Conservation (phyloP, 441 rosid species). For the Biscutella laevigata region DNA sequence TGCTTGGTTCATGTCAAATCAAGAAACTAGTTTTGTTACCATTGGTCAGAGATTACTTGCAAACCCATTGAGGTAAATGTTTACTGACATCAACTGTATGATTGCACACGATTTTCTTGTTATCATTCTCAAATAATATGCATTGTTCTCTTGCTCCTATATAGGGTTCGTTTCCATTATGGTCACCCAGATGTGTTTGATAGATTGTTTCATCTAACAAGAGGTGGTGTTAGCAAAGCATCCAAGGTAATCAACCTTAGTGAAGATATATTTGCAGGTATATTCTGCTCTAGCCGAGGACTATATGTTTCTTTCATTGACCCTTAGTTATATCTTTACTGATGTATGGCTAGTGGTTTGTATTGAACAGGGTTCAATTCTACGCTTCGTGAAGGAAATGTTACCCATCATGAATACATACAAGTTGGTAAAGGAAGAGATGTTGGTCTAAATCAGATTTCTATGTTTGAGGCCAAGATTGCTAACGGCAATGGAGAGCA, state of each 20-base stretch:
- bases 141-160: slow-evolving; percentile 15
- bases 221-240: slow-evolving; percentile 99
- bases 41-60: slow-evolving; percentile 97
- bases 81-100: slow-evolving; percentile 9
- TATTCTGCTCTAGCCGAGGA: slow-evolving; percentile 11
- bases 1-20: slow-evolving; percentile 99
- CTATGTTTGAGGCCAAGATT: slow-evolving; percentile 98
- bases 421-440: slow-evolving; percentile 99
- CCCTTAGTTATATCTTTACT: neutral
- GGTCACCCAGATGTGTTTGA: slow-evolving; percentile 98
- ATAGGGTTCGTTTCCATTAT: slow-evolving; percentile 98
- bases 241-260: slow-evolving; percentile 94
- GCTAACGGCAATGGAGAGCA: slow-evolving; percentile 99
- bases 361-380: slow-evolving; percentile 78
- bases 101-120: neutral
- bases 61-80: slow-evolving; percentile 82
- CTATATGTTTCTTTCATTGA: neutral
- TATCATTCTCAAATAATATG: neutral
- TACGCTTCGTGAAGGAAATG: slow-evolving; percentile 97
- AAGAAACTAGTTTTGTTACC: slow-evolving; percentile 98
- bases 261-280: slow-evolving; percentile 99
- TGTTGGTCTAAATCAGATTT: slow-evolving; percentile 97
- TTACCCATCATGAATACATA: slow-evolving; percentile 98
- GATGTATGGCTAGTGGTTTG: slow-evolving; percentile 16
- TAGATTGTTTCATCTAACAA: slow-evolving; percentile 89